Evolutionary conservation across 352 stramenopile species (phyloP).

Genomic region (Phytopythium boreale): DNA sequence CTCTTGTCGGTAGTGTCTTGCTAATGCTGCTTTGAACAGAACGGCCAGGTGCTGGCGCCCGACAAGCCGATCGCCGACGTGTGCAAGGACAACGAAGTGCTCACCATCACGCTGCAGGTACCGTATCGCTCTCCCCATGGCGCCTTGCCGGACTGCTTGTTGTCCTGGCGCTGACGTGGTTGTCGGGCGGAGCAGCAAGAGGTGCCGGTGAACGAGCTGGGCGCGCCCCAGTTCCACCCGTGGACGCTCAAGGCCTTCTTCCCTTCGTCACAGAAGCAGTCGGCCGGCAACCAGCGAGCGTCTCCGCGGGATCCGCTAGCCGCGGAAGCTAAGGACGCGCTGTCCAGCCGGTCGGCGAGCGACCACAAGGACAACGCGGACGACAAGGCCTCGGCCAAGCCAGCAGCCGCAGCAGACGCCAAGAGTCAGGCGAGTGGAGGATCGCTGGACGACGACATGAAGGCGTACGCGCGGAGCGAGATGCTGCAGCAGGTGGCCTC

Average conservation of each 20-base stretch:
- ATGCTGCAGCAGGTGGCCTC: slow-evolving; percentile 75
- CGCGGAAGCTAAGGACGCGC: slow-evolving; percentile 2
- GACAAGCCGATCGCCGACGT: slow-evolving; percentile 53
- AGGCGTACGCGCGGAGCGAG: slow-evolving; percentile 61
- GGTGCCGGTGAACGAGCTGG: slow-evolving; percentile 81
- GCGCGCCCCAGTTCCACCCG: slow-evolving; percentile 52
- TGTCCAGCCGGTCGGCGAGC: neutral
- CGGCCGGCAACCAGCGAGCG: neutral
- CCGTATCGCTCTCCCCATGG: too few species aligned
- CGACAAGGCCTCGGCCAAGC: slow-evolving; percentile 11
- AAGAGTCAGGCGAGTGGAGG: slow-evolving; percentile 15
- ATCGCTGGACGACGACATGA: slow-evolving; percentile 43
- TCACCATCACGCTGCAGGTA: slow-evolving; percentile 72
- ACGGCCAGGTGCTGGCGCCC: slow-evolving; percentile 42
- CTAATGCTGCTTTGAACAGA: slow-evolving; percentile 4
- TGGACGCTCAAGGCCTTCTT: slow-evolving; percentile 71
- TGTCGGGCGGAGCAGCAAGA: slow-evolving; percentile 60
- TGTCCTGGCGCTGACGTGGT: neutral
- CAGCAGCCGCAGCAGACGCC: slow-evolving; percentile 13
- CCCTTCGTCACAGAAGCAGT: slow-evolving; percentile 23
- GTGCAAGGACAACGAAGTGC: slow-evolving; percentile 70
- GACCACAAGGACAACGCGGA: slow-evolving; percentile 1
- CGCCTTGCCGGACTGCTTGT: neutral
- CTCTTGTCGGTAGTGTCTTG: neutral
- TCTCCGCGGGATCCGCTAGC: neutral